These are phyloP conservation scores for Apiospora aurea DNA, from an alignment of 2,329 filamentous ascomycete species.

Conservation along the genomic window DNA sequence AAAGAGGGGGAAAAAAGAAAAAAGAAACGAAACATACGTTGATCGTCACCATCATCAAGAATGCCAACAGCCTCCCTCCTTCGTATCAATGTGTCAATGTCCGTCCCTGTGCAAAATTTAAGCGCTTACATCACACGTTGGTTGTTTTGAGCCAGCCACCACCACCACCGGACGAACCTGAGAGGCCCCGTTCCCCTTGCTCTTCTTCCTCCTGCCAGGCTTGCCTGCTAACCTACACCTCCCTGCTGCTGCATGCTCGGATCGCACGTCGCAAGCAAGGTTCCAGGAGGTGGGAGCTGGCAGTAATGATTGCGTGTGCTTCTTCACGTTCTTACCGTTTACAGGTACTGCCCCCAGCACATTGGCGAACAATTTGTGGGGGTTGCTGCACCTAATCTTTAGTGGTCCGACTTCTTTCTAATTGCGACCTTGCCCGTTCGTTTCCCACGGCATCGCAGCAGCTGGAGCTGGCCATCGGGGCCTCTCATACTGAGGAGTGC, in stretches of 20 bases:
- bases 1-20: neutral
- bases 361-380: neutral
- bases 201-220: neutral
- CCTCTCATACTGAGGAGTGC: neutral
- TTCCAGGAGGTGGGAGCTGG: neutral
- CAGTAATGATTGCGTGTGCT: neutral
- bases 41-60: neutral
- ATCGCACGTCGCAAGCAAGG: conserved; percentile 15
- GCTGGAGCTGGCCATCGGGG: neutral
- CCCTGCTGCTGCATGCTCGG: neutral
- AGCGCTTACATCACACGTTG: conserved; percentile 14
- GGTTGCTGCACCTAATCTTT: neutral
- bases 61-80: neutral
- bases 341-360: neutral
- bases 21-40: neutral
- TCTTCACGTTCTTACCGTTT: neutral
- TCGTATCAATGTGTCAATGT: neutral
- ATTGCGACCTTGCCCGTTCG: neutral
- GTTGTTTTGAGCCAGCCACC: conserved; percentile 18
- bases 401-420: neutral
- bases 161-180: conserved; percentile 1
- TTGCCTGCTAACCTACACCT: neutral
- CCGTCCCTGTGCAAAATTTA: conserved; percentile 1
- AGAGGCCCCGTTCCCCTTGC: neutral
- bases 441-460: neutral